A percentile compares a stretch with the other conserved stretches of the same genome.
phyloP scores from a whole-genome alignment of 257 asterid species.

The Solanum verrucosum region DNA sequence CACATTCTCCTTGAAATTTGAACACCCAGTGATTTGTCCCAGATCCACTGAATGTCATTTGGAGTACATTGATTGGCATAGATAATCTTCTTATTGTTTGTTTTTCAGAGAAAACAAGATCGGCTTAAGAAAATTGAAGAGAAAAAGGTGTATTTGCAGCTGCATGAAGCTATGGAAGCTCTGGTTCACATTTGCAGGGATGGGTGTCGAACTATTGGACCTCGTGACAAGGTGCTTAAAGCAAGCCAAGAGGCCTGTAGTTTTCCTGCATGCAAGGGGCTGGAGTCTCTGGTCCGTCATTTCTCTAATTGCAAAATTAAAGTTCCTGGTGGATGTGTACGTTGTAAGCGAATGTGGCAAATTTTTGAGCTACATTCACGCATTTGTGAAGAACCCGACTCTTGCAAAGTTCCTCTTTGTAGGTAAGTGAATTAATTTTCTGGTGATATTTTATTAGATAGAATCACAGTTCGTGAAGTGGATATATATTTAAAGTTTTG shows the following conservation, averaged over 20 bases:
- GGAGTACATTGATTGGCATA: neutral
- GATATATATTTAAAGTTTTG: neutral
- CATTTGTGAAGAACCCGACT: constrained; percentile 66
- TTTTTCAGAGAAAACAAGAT: constrained; percentile 67
- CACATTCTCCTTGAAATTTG: neutral
- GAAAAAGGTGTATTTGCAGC: constrained; percentile 67
- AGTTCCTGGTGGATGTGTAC: constrained; percentile 88
- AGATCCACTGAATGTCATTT: neutral
- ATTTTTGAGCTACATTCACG: constrained; percentile 81
- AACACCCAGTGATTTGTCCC: neutral
- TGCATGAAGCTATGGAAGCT: constrained; percentile 95
- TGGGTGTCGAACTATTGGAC: constrained; percentile 87
- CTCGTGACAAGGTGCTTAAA: constrained; percentile 61
- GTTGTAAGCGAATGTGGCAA: constrained; percentile 95
- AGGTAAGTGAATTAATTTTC: constrained; percentile 31
- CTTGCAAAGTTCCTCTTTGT: constrained; percentile 91
- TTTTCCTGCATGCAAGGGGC: constrained; percentile 78
- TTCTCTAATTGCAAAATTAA: constrained; percentile 54
- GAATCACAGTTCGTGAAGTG: neutral
- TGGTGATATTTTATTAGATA: neutral
- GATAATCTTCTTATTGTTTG: neutral
- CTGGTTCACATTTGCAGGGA: constrained; percentile 74
- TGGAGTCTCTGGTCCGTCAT: constrained; percentile 73
- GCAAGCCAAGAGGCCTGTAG: constrained; percentile 42
- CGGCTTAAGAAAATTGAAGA: constrained; percentile 57